Percentiles rank a stretch among this genome's conserved stretches.
Evolutionary conservation across 2,329 filamentous ascomycete species (phyloP).

Genomic region (Arthrobotrys entomopaga): DNA sequence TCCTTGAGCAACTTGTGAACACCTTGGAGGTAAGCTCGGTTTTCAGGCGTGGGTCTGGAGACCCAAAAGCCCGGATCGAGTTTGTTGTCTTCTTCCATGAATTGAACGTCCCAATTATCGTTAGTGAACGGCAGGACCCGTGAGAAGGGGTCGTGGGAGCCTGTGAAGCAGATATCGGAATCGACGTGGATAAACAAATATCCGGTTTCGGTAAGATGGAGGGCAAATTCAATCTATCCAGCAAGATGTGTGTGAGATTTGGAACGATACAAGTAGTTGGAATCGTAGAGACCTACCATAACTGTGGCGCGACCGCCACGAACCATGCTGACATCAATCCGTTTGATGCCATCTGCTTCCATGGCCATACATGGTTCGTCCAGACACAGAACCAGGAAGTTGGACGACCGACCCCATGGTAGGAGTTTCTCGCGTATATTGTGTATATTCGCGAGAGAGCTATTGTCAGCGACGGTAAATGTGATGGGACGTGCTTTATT

Average conservation of each 20-base stretch:
- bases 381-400: conserved; percentile 45
- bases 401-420: conserved; percentile 48
- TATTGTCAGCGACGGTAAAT: conserved; percentile 41
- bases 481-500: conserved; percentile 43
- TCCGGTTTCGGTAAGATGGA: conserved; percentile 24
- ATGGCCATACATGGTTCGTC: conserved; percentile 47
- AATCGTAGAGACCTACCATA: conserved; percentile 20
- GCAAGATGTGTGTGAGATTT: neutral
- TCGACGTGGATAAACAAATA: conserved; percentile 48
- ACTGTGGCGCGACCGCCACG: conserved; percentile 33
- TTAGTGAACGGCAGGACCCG: conserved; percentile 29
- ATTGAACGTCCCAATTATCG: conserved; percentile 49
- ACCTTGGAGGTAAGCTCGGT: conserved; percentile 22
- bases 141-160: conserved; percentile 42
- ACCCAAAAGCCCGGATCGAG: conserved; percentile 51
- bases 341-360: conserved; percentile 32
- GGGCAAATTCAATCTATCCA: conserved; percentile 41
- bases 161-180: conserved; percentile 49
- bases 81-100: conserved; percentile 49
- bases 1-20: conserved; percentile 16
- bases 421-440: conserved; percentile 43
- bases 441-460: conserved; percentile 45
- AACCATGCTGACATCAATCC: conserved; percentile 51
- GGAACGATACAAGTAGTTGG: neutral
- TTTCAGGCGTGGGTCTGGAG: conserved; percentile 33